Conservation (phyloP, 2,329 filamentous ascomycete species). For the Fusarium sp. region DNA sequence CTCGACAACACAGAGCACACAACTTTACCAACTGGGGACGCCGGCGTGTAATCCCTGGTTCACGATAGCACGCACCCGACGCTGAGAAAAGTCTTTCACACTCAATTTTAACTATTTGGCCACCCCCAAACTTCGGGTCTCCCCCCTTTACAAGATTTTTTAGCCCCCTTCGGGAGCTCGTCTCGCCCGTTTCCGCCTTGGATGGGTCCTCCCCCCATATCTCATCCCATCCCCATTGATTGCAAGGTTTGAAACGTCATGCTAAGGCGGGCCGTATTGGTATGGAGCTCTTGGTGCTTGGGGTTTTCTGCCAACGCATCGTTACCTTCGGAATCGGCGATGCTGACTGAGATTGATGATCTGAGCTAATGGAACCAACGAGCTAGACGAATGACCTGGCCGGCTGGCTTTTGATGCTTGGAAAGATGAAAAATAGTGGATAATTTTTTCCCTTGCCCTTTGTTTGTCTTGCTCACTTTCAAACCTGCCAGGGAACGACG, state of each 20-base stretch:
- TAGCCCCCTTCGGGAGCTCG: constrained; percentile 18
- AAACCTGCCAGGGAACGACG: constrained; percentile 6
- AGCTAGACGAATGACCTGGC: neutral
- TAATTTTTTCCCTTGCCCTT: neutral
- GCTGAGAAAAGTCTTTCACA: neutral
- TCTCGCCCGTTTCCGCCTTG: neutral
- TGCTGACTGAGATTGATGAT: constrained; percentile 35
- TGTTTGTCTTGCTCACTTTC: neutral
- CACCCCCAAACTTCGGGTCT: constrained; percentile 12
- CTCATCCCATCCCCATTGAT: neutral
- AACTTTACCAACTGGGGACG: constrained; percentile 15
- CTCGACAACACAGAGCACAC: neutral
- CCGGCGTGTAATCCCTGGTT: neutral
- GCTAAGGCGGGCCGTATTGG: constrained; percentile 25
- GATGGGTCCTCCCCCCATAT: neutral
- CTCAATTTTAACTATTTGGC: constrained; percentile 18
- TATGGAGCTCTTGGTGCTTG: constrained; percentile 14
- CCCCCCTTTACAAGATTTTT: constrained; percentile 20
- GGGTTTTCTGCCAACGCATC: constrained; percentile 34
- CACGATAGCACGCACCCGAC: neutral
- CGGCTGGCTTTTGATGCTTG: constrained; percentile 1
- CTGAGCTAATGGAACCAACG: constrained; percentile 18
- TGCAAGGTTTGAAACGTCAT: constrained; percentile 23
- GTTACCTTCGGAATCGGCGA: constrained; percentile 27
- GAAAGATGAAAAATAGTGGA: constrained; percentile 31